Percentiles rank a stretch among this genome's conserved stretches.
These are phyloP conservation scores for Aegilops sharonensis DNA, from an alignment of 176 grass and related monocot genomes.

Conservation along the genomic window DNA sequence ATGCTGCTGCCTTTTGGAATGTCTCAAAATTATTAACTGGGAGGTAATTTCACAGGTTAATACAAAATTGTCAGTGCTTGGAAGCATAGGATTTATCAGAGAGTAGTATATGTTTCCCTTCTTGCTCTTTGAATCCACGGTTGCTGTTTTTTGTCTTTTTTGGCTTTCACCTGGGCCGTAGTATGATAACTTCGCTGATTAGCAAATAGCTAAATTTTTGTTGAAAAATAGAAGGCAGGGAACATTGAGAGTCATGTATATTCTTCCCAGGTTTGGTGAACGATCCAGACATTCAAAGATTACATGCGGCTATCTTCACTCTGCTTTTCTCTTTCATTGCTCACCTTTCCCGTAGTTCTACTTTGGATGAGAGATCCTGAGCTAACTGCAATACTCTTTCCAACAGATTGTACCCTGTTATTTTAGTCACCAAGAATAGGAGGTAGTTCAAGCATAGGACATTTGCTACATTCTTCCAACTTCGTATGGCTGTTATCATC, in stretches of 20 bases:
- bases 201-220: neutral
- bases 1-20: neutral
- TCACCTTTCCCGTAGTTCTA: conserved; percentile 41
- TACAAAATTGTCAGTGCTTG: neutral
- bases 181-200: neutral
- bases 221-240: neutral
- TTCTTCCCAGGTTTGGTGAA: conserved; percentile 14
- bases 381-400: conserved; percentile 35
- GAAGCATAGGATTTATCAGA: neutral
- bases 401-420: conserved; percentile 27
- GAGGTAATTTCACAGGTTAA: neutral
- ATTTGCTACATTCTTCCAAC: conserved; percentile 28
- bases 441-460: conserved; percentile 40
- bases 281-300: conserved; percentile 31
- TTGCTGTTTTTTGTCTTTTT: neutral
- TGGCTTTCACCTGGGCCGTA: neutral
- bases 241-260: neutral
- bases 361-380: conserved; percentile 33
- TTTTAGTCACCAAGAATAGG: conserved; percentile 37
- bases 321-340: conserved; percentile 37
- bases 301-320: conserved; percentile 35
- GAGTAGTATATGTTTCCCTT: neutral
- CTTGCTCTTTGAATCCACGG: neutral
- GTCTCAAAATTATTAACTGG: neutral
- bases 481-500: conserved; percentile 39